A percentile compares a stretch with the other conserved stretches of the same genome.
phyloP scores from a whole-genome alignment of 2,329 filamentous ascomycete species.

The Phaeophleospora eucalypticola region DNA sequence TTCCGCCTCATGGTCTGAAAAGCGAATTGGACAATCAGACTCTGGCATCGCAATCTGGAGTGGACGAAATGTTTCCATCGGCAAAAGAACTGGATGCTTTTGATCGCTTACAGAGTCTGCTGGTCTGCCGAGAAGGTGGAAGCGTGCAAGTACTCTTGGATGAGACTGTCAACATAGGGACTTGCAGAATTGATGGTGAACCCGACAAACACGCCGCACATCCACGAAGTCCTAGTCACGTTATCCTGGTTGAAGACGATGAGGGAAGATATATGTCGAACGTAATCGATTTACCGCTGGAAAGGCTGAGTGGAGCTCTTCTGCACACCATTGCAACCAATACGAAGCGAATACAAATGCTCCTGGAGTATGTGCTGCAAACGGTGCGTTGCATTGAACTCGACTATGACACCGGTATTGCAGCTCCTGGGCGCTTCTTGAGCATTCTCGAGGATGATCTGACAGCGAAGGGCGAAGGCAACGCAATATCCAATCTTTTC shows the following conservation, averaged over 20 bases:
- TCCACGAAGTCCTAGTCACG: constrained; percentile 69
- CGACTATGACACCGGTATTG: constrained; percentile 79
- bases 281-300: constrained; percentile 25
- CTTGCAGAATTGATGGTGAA: constrained; percentile 11
- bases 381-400: constrained; percentile 71
- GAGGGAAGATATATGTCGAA: constrained; percentile 7
- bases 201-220: constrained; percentile 62
- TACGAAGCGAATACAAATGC: constrained; percentile 75
- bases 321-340: constrained; percentile 81
- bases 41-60: constrained; percentile 25
- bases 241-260: constrained; percentile 49
- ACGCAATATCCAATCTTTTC: constrained; percentile 72
- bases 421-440: constrained; percentile 46
- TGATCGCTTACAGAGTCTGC: constrained; percentile 20
- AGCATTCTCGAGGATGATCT: constrained; percentile 65
- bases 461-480: constrained; percentile 58
- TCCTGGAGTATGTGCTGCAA: constrained; percentile 80
- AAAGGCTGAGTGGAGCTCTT: constrained; percentile 50
- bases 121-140: constrained; percentile 20
- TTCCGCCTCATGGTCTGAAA: constrained; percentile 41
- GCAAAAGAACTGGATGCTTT: constrained; percentile 7
- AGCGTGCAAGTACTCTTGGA: constrained; percentile 27
- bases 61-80: constrained; percentile 24
- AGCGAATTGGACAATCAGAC: constrained; percentile 24
- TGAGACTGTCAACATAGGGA: constrained; percentile 29